These are phyloP conservation scores for Sungouiella thailandica DNA, from an alignment of 805 yeast genomes.

Conservation along the genomic window DNA sequence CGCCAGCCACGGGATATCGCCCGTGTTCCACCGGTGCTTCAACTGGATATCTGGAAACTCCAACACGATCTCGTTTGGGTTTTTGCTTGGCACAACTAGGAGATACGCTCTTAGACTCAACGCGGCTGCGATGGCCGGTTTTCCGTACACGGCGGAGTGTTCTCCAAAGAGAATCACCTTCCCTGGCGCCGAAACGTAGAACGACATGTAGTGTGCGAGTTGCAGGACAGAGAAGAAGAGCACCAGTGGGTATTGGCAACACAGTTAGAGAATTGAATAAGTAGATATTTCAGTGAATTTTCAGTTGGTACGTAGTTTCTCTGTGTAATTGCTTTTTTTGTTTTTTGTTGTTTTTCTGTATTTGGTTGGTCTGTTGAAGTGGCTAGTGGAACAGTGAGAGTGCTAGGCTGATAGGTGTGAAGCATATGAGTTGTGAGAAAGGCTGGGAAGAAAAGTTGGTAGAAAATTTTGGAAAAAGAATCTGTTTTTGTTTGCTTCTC, in stretches of 20 bases:
- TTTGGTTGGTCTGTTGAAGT: no score
- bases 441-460: no score
- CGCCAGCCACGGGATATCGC: constrained; percentile 58
- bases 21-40: constrained; percentile 55
- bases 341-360: no score
- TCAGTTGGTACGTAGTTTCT: no score
- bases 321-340: no score
- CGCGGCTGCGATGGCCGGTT: constrained; percentile 96
- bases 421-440: no score
- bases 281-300: no score
- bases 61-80: constrained; percentile 43
- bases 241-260: background rate
- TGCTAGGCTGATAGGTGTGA: no score
- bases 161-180: constrained; percentile 95
- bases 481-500: no score
- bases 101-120: constrained; percentile 80
- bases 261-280: no score
- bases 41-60: constrained; percentile 84
- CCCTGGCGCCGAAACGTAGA: constrained; percentile 90
- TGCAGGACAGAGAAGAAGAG: background rate
- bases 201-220: constrained; percentile 17
- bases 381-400: no score
- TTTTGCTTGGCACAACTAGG: constrained; percentile 48
- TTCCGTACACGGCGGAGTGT: constrained; percentile 90
- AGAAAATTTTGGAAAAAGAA: no score